Evolutionary conservation across 2,329 filamentous ascomycete species (phyloP), one percentile per base, ranked within the genome.

Genomic region (Polychaeton citri): DNA sequence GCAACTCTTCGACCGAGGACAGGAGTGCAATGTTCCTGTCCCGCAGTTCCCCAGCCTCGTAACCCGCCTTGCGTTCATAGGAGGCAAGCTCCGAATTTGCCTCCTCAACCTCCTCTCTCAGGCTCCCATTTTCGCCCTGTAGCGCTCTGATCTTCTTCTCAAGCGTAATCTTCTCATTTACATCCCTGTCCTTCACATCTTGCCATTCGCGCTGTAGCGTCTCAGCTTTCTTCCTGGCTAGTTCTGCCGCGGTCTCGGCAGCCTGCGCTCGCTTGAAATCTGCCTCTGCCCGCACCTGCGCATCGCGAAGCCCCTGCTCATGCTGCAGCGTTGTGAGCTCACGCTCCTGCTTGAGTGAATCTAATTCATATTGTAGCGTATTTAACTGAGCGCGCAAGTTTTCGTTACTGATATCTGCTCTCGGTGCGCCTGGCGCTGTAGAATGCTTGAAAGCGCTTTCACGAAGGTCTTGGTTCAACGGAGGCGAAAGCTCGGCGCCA

Each of bases 351-450:
- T 88, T 87, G 36, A 83, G 65, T 13, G 82, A 88, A 50, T 86
- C 82, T 45, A 94, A 70, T 39, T 88, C 84, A 62, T 95, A 98
- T 42, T 79, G 79, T 34, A 95, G 65, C 0, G 85, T 83, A 42
- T 87, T 90, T 30, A 96, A 68, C 59, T 95, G 85, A 2, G 88
- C 84, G 52, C 88, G 87, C 18, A 96, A 69, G 44, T 87, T 80
- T 51, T 96, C 87, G 40, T 74, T 79, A 47, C 57, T 53, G 43
- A 57, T 52, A 38, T 66, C 62, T 19, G 60, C 36, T 24, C 44
- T 37, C 21, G 20, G 19, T n/a, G 9, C 13, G 3, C 7, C 15
- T 13, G 24, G 12, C 15, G 49, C 38, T 46, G 58, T 58, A 6
- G 64, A 65, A 36, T 62, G 59, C 36, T 63, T 60, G 37, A 66